A percentile compares a stretch with the other conserved stretches of the same genome.
Conservation (phyloP, 352 stramenopile genomes). For the Pythium plurisporium region DNA sequence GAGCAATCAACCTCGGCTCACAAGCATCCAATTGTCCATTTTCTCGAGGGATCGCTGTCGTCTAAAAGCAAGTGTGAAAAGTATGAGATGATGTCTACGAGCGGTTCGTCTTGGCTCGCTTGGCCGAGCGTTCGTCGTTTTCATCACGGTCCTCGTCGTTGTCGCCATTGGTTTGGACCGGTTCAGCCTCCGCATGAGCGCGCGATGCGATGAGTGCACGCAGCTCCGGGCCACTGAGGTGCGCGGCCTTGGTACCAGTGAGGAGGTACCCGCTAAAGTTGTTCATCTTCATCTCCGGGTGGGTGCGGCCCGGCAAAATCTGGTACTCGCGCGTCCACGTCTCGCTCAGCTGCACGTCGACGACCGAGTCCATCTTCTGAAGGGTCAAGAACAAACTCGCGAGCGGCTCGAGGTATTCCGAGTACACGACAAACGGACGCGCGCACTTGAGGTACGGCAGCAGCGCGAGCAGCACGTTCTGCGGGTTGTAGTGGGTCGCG, state of each 20-base stretch:
- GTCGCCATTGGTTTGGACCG: not conserved
- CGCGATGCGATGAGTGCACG: constrained; percentile 15
- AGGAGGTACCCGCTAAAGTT: constrained; percentile 94
- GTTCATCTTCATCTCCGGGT: constrained; percentile 97
- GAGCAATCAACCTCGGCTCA: too few relatives aligned
- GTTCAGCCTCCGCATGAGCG: constrained; percentile 14
- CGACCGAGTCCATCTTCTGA: constrained; percentile 87
- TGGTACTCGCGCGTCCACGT: constrained; percentile 96
- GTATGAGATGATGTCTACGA: too few relatives aligned
- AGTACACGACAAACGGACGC: constrained; percentile 95
- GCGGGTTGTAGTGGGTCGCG: constrained; percentile 88
- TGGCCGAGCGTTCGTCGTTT: constrained; percentile 2
- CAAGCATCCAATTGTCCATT: too few relatives aligned
- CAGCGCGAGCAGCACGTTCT: constrained; percentile 78
- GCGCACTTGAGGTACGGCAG: constrained; percentile 88
- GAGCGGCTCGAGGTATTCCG: constrained; percentile 91
- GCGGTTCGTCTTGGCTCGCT: constrained; percentile 17
- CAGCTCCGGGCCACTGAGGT: constrained; percentile 19
- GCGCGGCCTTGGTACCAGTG: constrained; percentile 88
- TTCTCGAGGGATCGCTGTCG: too few relatives aligned
- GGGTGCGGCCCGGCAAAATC: constrained; percentile 89
- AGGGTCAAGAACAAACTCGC: constrained; percentile 87
- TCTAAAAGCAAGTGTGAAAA: too few relatives aligned
- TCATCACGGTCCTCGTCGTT: constrained; percentile 1
- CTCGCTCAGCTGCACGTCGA: constrained; percentile 93